Conservation (phyloP, 495 filamentous ascomycete genomes). For the Jackrogersella minutella region DNA sequence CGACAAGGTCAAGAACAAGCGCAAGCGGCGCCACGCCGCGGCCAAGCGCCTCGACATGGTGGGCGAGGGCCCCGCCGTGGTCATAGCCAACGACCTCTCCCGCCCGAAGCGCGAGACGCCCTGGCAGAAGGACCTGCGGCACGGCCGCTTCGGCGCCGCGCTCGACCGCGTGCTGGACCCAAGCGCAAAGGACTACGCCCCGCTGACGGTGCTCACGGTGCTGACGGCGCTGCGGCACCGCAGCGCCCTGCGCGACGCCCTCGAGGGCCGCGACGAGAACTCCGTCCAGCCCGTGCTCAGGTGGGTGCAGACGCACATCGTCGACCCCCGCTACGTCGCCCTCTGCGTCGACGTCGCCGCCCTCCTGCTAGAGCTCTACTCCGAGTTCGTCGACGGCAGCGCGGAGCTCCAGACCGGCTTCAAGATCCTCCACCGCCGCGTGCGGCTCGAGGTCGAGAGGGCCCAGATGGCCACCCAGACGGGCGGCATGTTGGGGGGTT, state of each 20-base stretch:
- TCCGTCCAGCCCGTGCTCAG: slow-evolving; percentile 80
- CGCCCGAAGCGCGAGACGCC: slow-evolving; percentile 65
- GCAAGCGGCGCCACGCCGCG: slow-evolving; percentile 73
- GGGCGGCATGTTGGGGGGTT: slow-evolving; percentile 83
- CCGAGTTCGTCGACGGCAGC: slow-evolving; percentile 77
- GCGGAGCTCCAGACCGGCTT: slow-evolving; percentile 74
- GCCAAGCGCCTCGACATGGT: slow-evolving; percentile 81
- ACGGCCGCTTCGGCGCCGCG: slow-evolving; percentile 77
- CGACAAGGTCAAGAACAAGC: slow-evolving; percentile 70
- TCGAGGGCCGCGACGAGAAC: slow-evolving; percentile 83
- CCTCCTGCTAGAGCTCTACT: slow-evolving; percentile 85
- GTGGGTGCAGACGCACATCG: slow-evolving; percentile 82
- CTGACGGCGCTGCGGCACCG: slow-evolving; percentile 86
- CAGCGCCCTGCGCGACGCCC: slow-evolving; percentile 81
- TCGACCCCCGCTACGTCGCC: slow-evolving; percentile 77
- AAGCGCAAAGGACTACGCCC: slow-evolving; percentile 55
- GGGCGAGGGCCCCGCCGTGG: slow-evolving; percentile 85
- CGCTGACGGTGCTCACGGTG: slow-evolving; percentile 73
- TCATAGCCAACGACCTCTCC: slow-evolving; percentile 71
- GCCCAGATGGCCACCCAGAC: slow-evolving; percentile 80
- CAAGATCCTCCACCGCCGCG: slow-evolving; percentile 67
- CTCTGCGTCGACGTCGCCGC: slow-evolving; percentile 81
- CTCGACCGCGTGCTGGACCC: slow-evolving; percentile 77
- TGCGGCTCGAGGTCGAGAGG: slow-evolving; percentile 79
- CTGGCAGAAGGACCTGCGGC: slow-evolving; percentile 84